Percentiles rank a stretch among this genome's conserved stretches.
phyloP scores from a whole-genome alignment of 2,329 filamentous ascomycete genomes.

The Calonectria pseudoreteaudii region DNA sequence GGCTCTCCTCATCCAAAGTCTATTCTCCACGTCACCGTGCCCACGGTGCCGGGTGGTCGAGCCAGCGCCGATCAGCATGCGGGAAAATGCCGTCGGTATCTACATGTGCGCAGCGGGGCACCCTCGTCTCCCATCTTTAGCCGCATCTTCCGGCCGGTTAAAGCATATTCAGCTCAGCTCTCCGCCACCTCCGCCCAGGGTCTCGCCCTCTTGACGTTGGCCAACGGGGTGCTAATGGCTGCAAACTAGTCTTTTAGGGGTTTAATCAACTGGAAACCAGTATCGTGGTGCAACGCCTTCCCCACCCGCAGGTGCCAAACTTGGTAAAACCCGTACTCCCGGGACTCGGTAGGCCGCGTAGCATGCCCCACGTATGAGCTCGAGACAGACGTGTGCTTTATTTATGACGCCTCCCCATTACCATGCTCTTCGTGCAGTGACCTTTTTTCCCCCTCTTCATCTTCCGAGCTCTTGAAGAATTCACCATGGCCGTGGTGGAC shows the following conservation, averaged over 20 bases:
- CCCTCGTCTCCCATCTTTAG: neutral
- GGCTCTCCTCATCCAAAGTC: neutral
- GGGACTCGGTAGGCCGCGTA: slow-evolving; percentile 10
- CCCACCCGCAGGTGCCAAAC: neutral
- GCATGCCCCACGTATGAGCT: neutral
- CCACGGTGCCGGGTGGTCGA: neutral
- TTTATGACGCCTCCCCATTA: slow-evolving; percentile 8
- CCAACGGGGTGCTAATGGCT: neutral
- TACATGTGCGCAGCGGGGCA: neutral
- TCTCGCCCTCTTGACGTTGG: neutral
- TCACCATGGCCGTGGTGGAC: slow-evolving; percentile 46
- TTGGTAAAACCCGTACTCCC: neutral
- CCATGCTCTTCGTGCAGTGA: neutral
- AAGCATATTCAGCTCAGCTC: neutral
- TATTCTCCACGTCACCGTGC: neutral
- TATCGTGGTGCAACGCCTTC: neutral
- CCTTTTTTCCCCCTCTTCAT: neutral
- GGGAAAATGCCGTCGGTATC: neutral
- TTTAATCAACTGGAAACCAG: neutral
- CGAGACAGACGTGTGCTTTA: neutral
- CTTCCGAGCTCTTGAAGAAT: neutral
- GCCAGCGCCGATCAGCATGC: neutral
- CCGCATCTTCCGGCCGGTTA: slow-evolving; percentile 9
- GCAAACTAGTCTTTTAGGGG: neutral
- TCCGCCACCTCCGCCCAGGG: neutral